Evolutionary conservation across 345 rosid genomes (phyloP), one percentile per base, ranked within the genome.

Genomic region (Linum usitatissimum): DNA sequence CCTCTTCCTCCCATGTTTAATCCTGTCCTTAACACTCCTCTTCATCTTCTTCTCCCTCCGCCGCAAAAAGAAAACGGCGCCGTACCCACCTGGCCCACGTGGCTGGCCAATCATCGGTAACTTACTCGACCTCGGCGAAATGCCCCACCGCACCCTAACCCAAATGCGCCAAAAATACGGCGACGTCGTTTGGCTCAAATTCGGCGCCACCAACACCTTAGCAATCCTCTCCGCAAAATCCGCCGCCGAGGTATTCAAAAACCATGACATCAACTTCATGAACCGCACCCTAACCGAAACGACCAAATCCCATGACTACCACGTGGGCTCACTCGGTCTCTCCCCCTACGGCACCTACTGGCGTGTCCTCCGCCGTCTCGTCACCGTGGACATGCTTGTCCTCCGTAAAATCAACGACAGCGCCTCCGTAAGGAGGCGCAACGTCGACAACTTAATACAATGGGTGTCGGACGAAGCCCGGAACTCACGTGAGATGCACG

Each of bases 101-200:
- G 70, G 56, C 2, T 66, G 59, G 64, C 75, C 67, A 2, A 10
- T 72, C 56, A 18, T 72, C 21, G 76, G 76, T 30, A 72, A 68
- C 63, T 38, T 72, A 1, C 28, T 72, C 6, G 65, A 72, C 55
- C 71, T 67, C 9, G 75, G 75, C 10, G n/a, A 64, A 30, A 18
- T 53, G 28, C 75, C 75, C 19, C 71, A 72, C 40, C 71, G 39
- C 3, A 59, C 59, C 9, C 6, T 72, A 9, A 48, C 63, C 61
- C 28, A 58, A 10, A 63, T 63, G 59, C 17, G 51, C 18, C 17
- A 6, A 6, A 63, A 62, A 23, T 59, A 72, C 31, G 75, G 75
- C 23, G 59, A 28, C 59, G 21, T 55, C 59, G 30, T 55, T 17
- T 84, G 78, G 70, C 66, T 76, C 17, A 57, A 38, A 34, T 65